Base-by-base conservation (phyloP, 1,139 yeast species). In the Suhomyces coccinellae region DNA sequence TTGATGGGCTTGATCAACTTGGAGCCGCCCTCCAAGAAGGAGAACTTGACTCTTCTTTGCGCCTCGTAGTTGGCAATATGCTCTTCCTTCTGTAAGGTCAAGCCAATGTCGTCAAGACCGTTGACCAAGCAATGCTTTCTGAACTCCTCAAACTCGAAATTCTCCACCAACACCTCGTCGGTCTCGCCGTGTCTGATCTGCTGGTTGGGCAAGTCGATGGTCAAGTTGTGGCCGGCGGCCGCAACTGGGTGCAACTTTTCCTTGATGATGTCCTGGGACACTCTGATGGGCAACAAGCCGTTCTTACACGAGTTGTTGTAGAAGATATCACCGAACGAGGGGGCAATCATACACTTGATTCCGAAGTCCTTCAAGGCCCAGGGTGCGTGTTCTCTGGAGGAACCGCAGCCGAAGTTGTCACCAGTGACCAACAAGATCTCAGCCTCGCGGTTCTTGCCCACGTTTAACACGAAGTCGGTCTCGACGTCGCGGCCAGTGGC, bases 291-390 rank as follows among this genome's bases (percentile, higher is more conserved):
- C 54, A 93, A 75, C 65, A 93, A 77, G 41, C 97, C 97, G 69
- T 93, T 93, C 75, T 93, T 93, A 76, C 87, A 87, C 41, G 97
- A 90, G 75, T 93, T 93, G 74, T 87, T 93, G 81, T 88, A 91
- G 77, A 93, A 93, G 59, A 93, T 93, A 69, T 93, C 99, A 65
- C 99, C 99, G 59, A 91, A 93, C 1, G 97, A 89, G 49, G 98
- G 98, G 4, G 99, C 98, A 68, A 93, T 90, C 63, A 93, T 87
- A 52, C 93, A 86, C 67, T 87, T 85, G 67, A 93, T 90, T 65
- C 99, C 99, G 61, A 93, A 93, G 70, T 93, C 99, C 61, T 89
- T 91, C 55, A 93, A 79, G 3, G 99, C 99, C 99, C 99, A 93
- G 48, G 99, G 98, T 20, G 99, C 99, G 61, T 93, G 99, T 68